Evolutionary conservation across 2,329 filamentous ascomycete species (phyloP), one percentile per base, ranked within the genome.

Genomic region (Pestalotiopsis sp.): DNA sequence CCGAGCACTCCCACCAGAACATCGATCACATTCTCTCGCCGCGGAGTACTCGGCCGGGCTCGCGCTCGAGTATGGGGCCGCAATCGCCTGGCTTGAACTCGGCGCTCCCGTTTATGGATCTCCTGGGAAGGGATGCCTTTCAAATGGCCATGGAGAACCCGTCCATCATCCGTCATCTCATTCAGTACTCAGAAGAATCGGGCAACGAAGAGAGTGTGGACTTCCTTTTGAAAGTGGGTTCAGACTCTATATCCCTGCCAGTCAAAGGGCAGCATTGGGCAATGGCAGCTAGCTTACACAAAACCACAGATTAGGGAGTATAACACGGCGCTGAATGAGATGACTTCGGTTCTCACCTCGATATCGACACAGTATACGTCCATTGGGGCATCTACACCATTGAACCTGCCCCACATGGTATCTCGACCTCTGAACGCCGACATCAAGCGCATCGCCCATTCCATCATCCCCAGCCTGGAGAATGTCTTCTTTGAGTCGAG

Each of bases 101-200:
- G 27, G 41, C 66, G n/a, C 64, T 75, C 59, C 74, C 77, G 0
- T 78, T 83, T 45, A 79, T 83, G 0, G 82, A 87, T 65, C 85
- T 89, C 69, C 82, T 87, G 66, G 82, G 84, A 25, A 77, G 78
- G 4, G 84, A 87, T 31, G 82, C 85, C 27, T 85, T 89, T 67
- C 82, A 84, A 60, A 77, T 85, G 70, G 84, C 85, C 1, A 79
- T 89, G 62, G 80, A 82, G 70, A 83, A 87, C 70, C 82, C 84
- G 0, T 79, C 78, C 3, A 85, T 84, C 0, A 81, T 81, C 1
- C 79, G 82, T 68, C 81, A 83, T 39, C 76, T 89, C 23, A 79
- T 82, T 67, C 81, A 80, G 58, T 89, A 87, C 73, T 85, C 86
- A n/a, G 81, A 83, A 62, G 80, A 75, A 38, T 77, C 80, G 39